phyloP scores from a whole-genome alignment of 805 yeast genomes.

The Candida ovalis region DNA sequence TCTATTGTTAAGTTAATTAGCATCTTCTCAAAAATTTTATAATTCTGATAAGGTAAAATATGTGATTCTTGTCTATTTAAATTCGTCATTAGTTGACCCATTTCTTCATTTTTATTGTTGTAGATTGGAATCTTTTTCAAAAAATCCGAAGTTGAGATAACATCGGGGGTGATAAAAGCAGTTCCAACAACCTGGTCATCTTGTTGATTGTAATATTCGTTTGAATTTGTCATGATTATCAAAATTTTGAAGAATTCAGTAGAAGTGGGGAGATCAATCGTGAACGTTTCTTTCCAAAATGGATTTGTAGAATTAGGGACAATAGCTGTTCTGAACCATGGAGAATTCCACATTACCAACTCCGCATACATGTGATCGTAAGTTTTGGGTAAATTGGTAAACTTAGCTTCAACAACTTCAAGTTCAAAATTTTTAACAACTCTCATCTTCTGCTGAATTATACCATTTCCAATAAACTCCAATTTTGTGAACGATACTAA shows the following conservation, averaged over 20 bases:
- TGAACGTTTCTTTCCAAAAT: conserved; percentile 81
- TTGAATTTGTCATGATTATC: conserved; percentile 30
- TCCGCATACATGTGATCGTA: conserved; percentile 54
- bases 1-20: conserved; percentile 49
- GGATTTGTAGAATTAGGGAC: conserved; percentile 50
- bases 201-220: conserved; percentile 12
- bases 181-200: conserved; percentile 45
- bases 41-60: conserved; percentile 57
- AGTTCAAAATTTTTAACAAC: conserved; percentile 50
- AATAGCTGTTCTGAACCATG: conserved; percentile 76
- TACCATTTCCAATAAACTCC: conserved; percentile 38
- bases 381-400: conserved; percentile 28
- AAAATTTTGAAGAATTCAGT: conserved; percentile 50
- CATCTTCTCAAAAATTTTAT: conserved; percentile 59
- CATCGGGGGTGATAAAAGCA: conserved; percentile 50
- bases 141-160: conserved; percentile 32
- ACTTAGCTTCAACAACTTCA: conserved; percentile 63
- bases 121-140: conserved; percentile 20
- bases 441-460: conserved; percentile 38
- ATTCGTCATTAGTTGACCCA: conserved; percentile 57
- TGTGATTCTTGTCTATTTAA: conserved; percentile 49
- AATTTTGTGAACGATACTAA: conserved; percentile 58
- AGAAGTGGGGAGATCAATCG: conserved; percentile 54
- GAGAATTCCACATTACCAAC: conserved; percentile 63
- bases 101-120: conserved; percentile 31